A percentile compares a stretch with the other conserved stretches of the same genome.
phyloP scores from a whole-genome alignment of 2,329 filamentous ascomycete species.

The Penicillium sp. region DNA sequence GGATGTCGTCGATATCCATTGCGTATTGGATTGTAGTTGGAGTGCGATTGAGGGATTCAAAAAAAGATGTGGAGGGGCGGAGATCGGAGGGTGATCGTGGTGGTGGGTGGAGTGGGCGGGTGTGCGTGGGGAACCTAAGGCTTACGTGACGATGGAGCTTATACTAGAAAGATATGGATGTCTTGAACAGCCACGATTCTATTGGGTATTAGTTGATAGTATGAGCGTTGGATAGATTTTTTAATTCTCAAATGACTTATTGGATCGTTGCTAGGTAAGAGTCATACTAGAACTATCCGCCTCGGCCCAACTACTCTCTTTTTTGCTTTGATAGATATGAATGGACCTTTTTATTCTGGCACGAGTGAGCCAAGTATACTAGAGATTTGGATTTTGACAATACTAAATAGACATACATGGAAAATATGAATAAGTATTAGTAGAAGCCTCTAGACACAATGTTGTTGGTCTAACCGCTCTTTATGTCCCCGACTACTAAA shows the following conservation, averaged over 20 bases:
- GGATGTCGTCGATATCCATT: constrained; percentile 83
- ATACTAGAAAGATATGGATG: background rate
- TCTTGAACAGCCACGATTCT: background rate
- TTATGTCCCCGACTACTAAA: background rate
- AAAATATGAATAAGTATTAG: too few species aligned
- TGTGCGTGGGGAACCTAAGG: background rate
- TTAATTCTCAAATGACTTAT: background rate
- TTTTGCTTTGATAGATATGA: too few species aligned
- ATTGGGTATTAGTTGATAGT: background rate
- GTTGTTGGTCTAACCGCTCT: too few species aligned
- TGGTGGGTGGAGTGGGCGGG: constrained; percentile 48
- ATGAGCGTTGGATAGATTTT: background rate
- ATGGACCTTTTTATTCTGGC: too few species aligned
- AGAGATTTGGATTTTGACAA: too few species aligned
- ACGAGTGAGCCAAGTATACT: too few species aligned
- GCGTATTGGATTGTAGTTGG: background rate
- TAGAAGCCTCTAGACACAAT: too few species aligned
- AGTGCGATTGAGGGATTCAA: constrained; percentile 14
- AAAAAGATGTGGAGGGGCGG: constrained; percentile 33
- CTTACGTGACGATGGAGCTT: background rate
- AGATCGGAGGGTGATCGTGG: constrained; percentile 44
- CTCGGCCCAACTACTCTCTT: too few species aligned
- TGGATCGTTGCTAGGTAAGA: too few species aligned
- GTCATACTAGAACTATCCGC: background rate
- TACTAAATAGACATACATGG: too few species aligned